phyloP scores from a whole-genome alignment of 768 basidiomycete genomes.

The Cystofilobasidium capitatum region DNA sequence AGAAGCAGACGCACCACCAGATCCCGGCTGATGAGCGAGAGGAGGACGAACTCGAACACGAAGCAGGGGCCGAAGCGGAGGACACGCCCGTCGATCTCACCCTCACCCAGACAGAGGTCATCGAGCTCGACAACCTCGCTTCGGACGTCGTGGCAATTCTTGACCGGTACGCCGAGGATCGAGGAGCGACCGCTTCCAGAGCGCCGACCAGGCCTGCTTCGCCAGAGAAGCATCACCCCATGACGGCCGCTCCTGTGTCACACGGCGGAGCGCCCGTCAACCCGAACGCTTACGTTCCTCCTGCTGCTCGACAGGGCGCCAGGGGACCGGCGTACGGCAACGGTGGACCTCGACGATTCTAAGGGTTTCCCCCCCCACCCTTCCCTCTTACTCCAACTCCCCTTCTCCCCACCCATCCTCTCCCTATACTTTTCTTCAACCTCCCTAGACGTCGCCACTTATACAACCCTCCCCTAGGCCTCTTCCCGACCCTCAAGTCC shows the following conservation, averaged over 20 bases:
- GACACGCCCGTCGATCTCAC: conserved; percentile 6
- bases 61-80: conserved; percentile 43
- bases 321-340: no score
- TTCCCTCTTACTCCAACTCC: no score
- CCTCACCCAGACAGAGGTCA: conserved; percentile 60
- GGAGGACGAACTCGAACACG: conserved; percentile 52
- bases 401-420: no score
- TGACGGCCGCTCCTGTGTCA: background rate
- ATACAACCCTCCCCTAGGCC: no score
- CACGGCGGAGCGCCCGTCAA: background rate
- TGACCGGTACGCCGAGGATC: conserved; percentile 49
- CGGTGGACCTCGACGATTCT: no score
- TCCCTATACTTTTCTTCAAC: no score
- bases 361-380: no score
- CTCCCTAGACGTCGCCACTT: no score
- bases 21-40: conserved; percentile 20
- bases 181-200: background rate
- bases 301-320: background rate
- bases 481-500: no score
- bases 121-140: conserved; percentile 65
- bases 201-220: conserved; percentile 3
- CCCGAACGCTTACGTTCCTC: background rate
- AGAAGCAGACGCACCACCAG: conserved; percentile 1
- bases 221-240: conserved; percentile 2
- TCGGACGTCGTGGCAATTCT: conserved; percentile 64